phyloP scores from a whole-genome alignment of 1,284 basidiomycete genomes.

The Rhodotorula sp. region DNA sequence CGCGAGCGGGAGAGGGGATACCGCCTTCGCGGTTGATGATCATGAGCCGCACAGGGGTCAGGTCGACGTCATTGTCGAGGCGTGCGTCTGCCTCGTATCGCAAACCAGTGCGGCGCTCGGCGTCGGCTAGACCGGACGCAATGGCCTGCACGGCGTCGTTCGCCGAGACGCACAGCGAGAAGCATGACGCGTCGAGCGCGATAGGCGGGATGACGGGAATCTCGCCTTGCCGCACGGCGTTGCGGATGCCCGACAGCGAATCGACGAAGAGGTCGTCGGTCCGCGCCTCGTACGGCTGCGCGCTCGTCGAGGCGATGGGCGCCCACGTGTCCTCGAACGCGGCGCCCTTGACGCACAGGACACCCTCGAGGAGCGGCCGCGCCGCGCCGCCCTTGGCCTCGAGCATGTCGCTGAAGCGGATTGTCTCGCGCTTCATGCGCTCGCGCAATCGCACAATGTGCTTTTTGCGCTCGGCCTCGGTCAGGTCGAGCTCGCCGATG shows the following conservation, averaged over 20 bases:
- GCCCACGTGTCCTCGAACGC: slow-evolving; percentile 59
- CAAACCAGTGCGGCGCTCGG: slow-evolving; percentile 38
- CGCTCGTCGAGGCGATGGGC: slow-evolving; percentile 37
- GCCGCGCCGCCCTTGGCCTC: slow-evolving; percentile 82
- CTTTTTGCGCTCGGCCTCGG: slow-evolving; percentile 50
- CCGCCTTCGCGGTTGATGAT: slow-evolving; percentile 97
- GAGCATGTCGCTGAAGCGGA: slow-evolving; percentile 70
- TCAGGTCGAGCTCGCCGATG: slow-evolving; percentile 53
- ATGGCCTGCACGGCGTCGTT: slow-evolving; percentile 89
- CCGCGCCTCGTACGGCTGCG: slow-evolving; percentile 17
- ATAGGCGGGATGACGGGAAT: slow-evolving; percentile 96
- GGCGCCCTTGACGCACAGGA: slow-evolving; percentile 73
- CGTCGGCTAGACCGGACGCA: slow-evolving; percentile 74
- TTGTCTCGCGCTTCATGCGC: slow-evolving; percentile 67
- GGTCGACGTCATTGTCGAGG: slow-evolving; percentile 47
- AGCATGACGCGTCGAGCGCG: slow-evolving; percentile 85
- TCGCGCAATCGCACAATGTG: slow-evolving; percentile 56
- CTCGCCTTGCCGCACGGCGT: slow-evolving; percentile 85
- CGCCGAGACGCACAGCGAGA: slow-evolving; percentile 80
- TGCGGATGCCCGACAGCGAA: slow-evolving; percentile 63
- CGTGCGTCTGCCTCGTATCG: slow-evolving; percentile 40
- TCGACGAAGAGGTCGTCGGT: slow-evolving; percentile 42
- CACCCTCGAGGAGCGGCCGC: slow-evolving; percentile 81
- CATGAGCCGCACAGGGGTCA: slow-evolving; percentile 82
- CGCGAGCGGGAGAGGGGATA: slow-evolving; percentile 93